A percentile compares a stretch with the other conserved stretches of the same genome.
phyloP scores from a whole-genome alignment of 2,329 filamentous ascomycete species.

The Cladophialophora yegresii region DNA sequence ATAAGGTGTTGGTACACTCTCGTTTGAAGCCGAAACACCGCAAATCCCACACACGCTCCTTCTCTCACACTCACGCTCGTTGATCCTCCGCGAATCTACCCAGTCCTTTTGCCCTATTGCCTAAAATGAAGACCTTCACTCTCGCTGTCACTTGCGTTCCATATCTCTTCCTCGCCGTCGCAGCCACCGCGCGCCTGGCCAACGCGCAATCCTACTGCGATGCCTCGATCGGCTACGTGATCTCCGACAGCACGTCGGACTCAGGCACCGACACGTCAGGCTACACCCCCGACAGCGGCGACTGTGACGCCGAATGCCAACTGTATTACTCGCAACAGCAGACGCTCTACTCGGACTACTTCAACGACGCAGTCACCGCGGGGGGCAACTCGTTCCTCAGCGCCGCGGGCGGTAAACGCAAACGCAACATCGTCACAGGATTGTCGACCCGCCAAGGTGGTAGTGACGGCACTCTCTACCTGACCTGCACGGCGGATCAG shows the following conservation, averaged over 20 bases:
- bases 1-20: neutral
- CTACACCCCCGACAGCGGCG: neutral
- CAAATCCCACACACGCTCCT: neutral
- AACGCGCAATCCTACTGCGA: neutral
- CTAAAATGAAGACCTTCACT: neutral
- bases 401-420: neutral
- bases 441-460: neutral
- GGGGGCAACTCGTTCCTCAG: slow-evolving; percentile 1
- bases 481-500: neutral
- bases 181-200: neutral
- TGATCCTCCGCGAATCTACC: neutral
- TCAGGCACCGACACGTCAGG: neutral
- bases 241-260: neutral
- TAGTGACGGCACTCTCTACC: neutral
- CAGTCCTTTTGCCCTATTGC: neutral
- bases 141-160: neutral
- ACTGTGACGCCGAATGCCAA: slow-evolving; percentile 1
- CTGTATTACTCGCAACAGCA: neutral
- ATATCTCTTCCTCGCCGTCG: neutral
- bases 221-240: neutral
- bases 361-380: neutral
- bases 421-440: neutral
- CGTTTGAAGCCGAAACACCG: neutral
- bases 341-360: neutral
- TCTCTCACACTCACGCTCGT: neutral